A percentile compares a stretch with the other conserved stretches of the same genome.
Conservation (phyloP, 495 filamentous ascomycete species). For the Acidomyces sp. region DNA sequence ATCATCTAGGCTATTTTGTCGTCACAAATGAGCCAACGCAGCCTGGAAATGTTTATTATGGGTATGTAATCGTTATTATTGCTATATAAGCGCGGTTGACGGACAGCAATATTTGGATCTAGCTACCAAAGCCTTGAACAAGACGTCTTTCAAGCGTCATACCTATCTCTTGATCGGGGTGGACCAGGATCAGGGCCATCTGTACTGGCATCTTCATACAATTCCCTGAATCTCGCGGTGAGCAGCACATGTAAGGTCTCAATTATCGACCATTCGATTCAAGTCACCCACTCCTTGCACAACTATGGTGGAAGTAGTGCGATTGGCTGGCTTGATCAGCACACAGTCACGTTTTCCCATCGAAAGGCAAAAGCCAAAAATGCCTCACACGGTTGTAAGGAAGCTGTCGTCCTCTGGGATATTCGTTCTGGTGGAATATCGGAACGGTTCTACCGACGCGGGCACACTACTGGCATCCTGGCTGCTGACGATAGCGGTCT, state of each 20-base stretch:
- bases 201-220: too few relatives aligned
- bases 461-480: slow-evolving; percentile 2
- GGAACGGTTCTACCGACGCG: neutral
- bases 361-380: neutral
- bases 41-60: neutral
- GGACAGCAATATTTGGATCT: too few relatives aligned
- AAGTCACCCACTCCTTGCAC: too few relatives aligned
- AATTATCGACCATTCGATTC: too few relatives aligned
- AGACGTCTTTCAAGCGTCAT: neutral
- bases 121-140: neutral
- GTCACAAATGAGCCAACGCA: neutral
- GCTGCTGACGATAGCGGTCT: neutral
- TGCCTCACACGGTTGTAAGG: neutral
- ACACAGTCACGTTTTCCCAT: neutral
- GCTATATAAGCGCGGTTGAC: too few relatives aligned
- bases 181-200: neutral
- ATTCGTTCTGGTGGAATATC: neutral
- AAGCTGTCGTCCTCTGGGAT: slow-evolving; percentile 5
- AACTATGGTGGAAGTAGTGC: neutral
- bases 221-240: too few relatives aligned
- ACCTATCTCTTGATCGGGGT: neutral
- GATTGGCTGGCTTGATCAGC: neutral
- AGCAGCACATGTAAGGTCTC: too few relatives aligned
- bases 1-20: neutral
- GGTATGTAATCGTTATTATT: too few relatives aligned